Percentiles rank a stretch among this genome's conserved stretches.
These are phyloP conservation scores for Persicaria maculosa DNA, from an alignment of 148 eudicot species.

Conservation along the genomic window DNA sequence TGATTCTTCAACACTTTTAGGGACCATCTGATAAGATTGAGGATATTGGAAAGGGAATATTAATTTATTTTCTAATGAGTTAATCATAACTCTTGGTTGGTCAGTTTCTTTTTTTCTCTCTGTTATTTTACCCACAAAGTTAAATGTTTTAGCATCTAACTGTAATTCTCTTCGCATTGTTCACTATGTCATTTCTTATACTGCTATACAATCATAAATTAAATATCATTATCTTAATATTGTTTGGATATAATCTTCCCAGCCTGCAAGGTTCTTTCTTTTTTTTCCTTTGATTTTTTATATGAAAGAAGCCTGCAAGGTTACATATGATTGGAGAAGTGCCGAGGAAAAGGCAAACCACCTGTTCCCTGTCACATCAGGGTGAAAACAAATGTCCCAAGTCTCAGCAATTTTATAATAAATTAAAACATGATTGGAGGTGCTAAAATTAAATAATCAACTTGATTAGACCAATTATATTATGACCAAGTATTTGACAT, in stretches of 20 bases:
- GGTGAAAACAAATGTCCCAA: constrained; percentile 3
- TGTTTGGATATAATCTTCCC: not conserved
- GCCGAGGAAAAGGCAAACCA: constrained; percentile 1
- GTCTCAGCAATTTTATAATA: not conserved
- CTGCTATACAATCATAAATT: not conserved
- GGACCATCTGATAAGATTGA: not conserved
- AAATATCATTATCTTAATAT: not conserved
- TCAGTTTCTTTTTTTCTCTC: not conserved
- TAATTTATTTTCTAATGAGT: not conserved
- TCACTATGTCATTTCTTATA: not conserved
- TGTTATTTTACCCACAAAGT: not conserved
- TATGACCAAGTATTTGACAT: constrained; percentile 3
- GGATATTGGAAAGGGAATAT: not conserved
- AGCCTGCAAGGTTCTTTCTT: constrained; percentile 6
- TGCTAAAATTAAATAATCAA: not conserved
- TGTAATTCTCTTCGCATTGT: not conserved
- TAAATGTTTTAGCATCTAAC: not conserved
- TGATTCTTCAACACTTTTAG: not conserved
- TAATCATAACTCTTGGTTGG: not conserved
- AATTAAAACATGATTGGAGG: constrained; percentile 2
- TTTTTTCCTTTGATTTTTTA: not conserved
- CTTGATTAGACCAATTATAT: not conserved
- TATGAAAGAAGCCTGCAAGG: constrained; percentile 2
- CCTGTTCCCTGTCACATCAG: constrained; percentile 11
- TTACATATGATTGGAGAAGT: constrained; percentile 3